Conservation (phyloP, 352 stramenopile species). For the Pythium rishiriense region DNA sequence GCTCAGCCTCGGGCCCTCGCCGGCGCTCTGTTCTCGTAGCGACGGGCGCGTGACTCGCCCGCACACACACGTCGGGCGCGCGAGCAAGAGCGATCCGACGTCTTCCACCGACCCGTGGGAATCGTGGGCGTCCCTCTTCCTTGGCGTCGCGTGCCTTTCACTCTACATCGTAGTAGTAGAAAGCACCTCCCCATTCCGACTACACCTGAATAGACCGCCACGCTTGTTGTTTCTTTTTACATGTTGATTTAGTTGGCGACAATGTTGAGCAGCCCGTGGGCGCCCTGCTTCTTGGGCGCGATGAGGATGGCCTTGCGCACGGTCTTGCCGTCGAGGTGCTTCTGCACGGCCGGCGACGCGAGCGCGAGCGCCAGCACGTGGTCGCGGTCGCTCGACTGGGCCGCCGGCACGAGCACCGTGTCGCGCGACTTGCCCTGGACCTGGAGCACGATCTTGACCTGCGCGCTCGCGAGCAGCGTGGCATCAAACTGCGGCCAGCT, state of each 20-base stretch:
- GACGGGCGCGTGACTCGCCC: neutral
- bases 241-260: constrained; percentile 35
- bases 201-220: too few species aligned
- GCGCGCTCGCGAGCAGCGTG: constrained; percentile 53
- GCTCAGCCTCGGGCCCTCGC: neutral
- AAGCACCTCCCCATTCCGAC: too few species aligned
- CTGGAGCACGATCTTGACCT: constrained; percentile 84
- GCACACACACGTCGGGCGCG: constrained; percentile 7
- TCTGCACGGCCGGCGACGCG: constrained; percentile 54
- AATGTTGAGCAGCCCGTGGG: constrained; percentile 80
- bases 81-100: constrained; percentile 27
- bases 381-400: constrained; percentile 54
- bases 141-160: neutral
- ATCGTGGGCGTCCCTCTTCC: constrained; percentile 29
- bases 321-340: constrained; percentile 61
- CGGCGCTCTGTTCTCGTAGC: constrained; percentile 6
- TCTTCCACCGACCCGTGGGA: too few species aligned
- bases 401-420: constrained; percentile 61
- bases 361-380: constrained; percentile 64
- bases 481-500: constrained; percentile 64
- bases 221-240: too few species aligned
- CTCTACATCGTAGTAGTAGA: too few species aligned
- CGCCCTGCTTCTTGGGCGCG: constrained; percentile 77
- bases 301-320: constrained; percentile 80
- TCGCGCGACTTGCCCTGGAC: constrained; percentile 77